Conservation (phyloP, 345 rosid species). For the Capsella bursapastoris region DNA sequence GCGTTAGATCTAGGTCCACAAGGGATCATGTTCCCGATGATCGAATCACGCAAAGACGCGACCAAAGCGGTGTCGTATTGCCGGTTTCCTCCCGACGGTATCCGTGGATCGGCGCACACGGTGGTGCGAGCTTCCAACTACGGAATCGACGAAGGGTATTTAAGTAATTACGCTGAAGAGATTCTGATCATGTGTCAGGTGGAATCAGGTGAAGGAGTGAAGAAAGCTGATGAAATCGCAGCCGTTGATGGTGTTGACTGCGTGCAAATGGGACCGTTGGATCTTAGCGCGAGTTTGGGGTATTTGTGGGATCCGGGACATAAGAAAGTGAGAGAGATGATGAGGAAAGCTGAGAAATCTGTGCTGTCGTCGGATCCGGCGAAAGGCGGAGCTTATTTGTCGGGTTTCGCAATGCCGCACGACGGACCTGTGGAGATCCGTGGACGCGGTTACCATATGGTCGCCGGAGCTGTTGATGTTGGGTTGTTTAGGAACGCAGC, state of each 20-base stretch:
- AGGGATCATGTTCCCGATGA: constrained; percentile 95
- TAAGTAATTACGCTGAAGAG: constrained; percentile 68
- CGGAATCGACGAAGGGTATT: constrained; percentile 84
- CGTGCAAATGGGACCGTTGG: constrained; percentile 94
- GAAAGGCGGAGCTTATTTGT: constrained; percentile 62
- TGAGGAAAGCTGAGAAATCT: constrained; percentile 70
- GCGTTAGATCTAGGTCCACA: constrained; percentile 93
- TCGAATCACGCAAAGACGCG: constrained; percentile 67
- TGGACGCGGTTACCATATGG: constrained; percentile 77
- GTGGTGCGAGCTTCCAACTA: constrained; percentile 82
- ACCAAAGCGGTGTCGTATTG: constrained; percentile 79
- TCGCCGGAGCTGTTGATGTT: constrained; percentile 75
- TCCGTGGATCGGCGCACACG: constrained; percentile 87
- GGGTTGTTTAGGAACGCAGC: constrained; percentile 73
- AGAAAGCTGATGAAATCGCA: constrained; percentile 71
- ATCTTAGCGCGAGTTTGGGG: constrained; percentile 87
- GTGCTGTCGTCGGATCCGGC: constrained; percentile 54
- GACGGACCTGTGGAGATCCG: constrained; percentile 61
- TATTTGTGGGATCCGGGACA: constrained; percentile 94
- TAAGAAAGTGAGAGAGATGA: constrained; percentile 75
- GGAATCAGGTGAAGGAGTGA: constrained; percentile 72
- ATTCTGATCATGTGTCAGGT: constrained; percentile 91
- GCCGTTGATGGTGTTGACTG: constrained; percentile 91
- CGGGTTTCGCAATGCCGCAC: constrained; percentile 76
- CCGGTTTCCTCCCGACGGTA: constrained; percentile 76